Conservation (phyloP, 371 early-diverging fungal species). For the Thermomucor indicae-seudaticae region DNA sequence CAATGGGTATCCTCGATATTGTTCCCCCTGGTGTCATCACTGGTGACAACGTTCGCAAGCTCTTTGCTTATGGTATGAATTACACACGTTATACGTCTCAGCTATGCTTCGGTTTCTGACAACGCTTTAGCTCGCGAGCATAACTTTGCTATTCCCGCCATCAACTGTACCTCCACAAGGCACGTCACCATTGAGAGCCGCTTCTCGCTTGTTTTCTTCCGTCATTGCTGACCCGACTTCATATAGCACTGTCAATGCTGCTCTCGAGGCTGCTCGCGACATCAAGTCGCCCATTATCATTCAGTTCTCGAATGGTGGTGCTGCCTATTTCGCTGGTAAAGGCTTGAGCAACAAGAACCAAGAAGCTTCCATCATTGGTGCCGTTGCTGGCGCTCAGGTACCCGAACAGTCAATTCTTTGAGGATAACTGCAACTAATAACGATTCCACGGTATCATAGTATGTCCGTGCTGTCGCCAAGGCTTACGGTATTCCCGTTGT, state of each 20-base stretch:
- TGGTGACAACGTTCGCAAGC: conserved; percentile 83
- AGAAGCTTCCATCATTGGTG: conserved; percentile 83
- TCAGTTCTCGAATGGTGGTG: conserved; percentile 91
- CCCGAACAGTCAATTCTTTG: neutral
- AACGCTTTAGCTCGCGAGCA: conserved; percentile 60
- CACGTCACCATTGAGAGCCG: conserved; percentile 7
- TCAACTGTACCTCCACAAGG: conserved; percentile 90
- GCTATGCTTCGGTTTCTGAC: neutral
- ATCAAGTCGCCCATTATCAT: conserved; percentile 87
- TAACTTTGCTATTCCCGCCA: conserved; percentile 88
- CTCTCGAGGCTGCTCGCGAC: conserved; percentile 89
- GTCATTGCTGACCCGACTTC: neutral
- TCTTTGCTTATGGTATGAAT: conserved; percentile 65
- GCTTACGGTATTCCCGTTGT: conserved; percentile 88
- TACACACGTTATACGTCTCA: neutral
- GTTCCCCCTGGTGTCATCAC: conserved; percentile 89
- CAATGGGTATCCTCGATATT: conserved; percentile 75
- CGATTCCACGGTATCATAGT: conserved; percentile 16
- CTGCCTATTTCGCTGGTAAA: conserved; percentile 89
- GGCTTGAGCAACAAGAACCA: conserved; percentile 86
- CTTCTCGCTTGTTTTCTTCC: neutral
- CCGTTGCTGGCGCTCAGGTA: conserved; percentile 85
- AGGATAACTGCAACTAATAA: neutral
- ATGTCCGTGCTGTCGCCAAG: conserved; percentile 82
- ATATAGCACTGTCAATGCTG: conserved; percentile 79